These are phyloP conservation scores for Candida corydali DNA, from an alignment of 805 yeast species.

Conservation along the genomic window DNA sequence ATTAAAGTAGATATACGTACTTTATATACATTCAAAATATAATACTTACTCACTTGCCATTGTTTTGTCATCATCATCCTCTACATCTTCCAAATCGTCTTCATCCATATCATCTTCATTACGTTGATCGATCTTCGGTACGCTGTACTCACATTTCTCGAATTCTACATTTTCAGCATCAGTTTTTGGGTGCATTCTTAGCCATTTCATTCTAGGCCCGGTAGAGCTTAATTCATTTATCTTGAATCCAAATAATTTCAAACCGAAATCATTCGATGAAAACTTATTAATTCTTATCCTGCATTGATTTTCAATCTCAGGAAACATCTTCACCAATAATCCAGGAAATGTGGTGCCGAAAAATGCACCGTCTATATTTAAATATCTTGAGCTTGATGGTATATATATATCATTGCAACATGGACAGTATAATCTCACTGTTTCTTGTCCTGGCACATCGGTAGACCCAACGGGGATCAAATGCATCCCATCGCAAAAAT, in stretches of 20 bases:
- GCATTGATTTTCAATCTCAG: slow-evolving; percentile 82
- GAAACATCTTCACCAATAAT: slow-evolving; percentile 81
- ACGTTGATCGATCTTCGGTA: slow-evolving; percentile 40
- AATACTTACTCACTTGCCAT: slow-evolving; percentile 38
- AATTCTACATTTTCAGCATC: slow-evolving; percentile 60
- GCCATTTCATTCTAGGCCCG: slow-evolving; percentile 97
- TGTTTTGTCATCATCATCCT: slow-evolving; percentile 35
- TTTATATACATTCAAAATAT: background rate
- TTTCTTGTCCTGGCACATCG: slow-evolving; percentile 87
- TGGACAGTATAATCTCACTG: slow-evolving; percentile 91
- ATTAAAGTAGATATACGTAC: slow-evolving; percentile 37
- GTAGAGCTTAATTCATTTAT: slow-evolving; percentile 67
- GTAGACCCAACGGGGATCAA: slow-evolving; percentile 87
- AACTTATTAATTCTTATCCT: slow-evolving; percentile 45
- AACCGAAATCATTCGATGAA: slow-evolving; percentile 55
- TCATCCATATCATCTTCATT: slow-evolving; percentile 26
- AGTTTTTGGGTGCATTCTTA: slow-evolving; percentile 70
- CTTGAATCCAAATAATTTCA: slow-evolving; percentile 84
- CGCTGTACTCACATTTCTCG: slow-evolving; percentile 57
- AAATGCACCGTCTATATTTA: slow-evolving; percentile 92
- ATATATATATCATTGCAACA: slow-evolving; percentile 88
- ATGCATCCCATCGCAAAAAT: slow-evolving; percentile 84
- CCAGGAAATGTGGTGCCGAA: slow-evolving; percentile 97
- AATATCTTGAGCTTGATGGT: slow-evolving; percentile 81
- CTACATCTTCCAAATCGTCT: slow-evolving; percentile 29